Percentiles rank a stretch among this genome's conserved stretches.
phyloP scores from a whole-genome alignment of 2,329 filamentous ascomycete species.

The Colletotrichum simmondsii region DNA sequence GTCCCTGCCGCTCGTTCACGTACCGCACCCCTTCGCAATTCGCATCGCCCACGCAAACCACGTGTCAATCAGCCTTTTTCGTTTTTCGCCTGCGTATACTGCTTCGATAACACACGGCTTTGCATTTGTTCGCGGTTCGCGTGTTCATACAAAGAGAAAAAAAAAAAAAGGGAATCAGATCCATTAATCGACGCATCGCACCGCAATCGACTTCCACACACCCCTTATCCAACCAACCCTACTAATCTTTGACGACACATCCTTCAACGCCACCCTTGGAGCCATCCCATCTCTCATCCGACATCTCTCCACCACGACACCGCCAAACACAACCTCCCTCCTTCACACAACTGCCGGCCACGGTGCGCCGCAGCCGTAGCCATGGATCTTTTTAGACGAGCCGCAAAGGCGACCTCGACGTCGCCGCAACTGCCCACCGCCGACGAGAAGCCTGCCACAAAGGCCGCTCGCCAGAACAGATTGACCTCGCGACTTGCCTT shows the following conservation, averaged over 20 bases:
- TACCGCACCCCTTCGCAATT: slow-evolving; percentile 21
- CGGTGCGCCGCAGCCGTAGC: slow-evolving; percentile 21
- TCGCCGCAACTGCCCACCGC: slow-evolving; percentile 58
- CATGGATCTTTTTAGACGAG: slow-evolving; percentile 71
- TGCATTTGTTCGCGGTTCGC: slow-evolving; percentile 27
- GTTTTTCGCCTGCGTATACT: background rate
- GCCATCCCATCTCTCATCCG: slow-evolving; percentile 23
- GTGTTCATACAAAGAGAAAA: slow-evolving; percentile 19
- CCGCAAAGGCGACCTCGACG: slow-evolving; percentile 58
- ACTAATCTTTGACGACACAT: slow-evolving; percentile 19
- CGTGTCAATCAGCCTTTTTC: background rate
- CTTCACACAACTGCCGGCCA: slow-evolving; percentile 11
- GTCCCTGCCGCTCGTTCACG: slow-evolving; percentile 36
- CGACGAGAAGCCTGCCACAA: slow-evolving; percentile 58
- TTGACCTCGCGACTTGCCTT: slow-evolving; percentile 74
- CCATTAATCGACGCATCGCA: slow-evolving; percentile 8
- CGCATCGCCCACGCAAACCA: slow-evolving; percentile 13
- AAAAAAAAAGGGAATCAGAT: background rate
- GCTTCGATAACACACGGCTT: slow-evolving; percentile 24
- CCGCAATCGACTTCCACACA: background rate
- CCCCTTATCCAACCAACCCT: slow-evolving; percentile 16
- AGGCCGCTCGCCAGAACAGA: slow-evolving; percentile 50
- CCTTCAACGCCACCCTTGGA: slow-evolving; percentile 6
- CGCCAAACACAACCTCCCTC: background rate
- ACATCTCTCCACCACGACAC: background rate